Conservation (phyloP, 2,329 filamentous ascomycete genomes). For the Phialocephala sp. region DNA sequence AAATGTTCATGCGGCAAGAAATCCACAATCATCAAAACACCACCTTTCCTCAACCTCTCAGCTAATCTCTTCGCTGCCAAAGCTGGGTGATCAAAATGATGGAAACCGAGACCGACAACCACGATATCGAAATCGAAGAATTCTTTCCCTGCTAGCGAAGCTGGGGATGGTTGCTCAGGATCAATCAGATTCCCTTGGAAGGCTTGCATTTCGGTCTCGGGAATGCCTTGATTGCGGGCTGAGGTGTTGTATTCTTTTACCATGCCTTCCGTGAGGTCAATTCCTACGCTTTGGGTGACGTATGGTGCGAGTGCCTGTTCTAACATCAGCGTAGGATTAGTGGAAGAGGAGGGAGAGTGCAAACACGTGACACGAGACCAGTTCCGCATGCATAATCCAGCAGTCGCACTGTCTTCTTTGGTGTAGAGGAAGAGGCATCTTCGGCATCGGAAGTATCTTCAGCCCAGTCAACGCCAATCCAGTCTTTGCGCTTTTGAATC, state of each 20-base stretch:
- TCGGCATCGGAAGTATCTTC: slow-evolving; percentile 44
- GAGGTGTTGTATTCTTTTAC: slow-evolving; percentile 68
- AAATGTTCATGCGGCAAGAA: slow-evolving; percentile 59
- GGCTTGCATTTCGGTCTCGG: slow-evolving; percentile 58
- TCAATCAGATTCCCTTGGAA: slow-evolving; percentile 63
- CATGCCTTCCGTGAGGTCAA: slow-evolving; percentile 77
- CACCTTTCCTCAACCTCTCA: slow-evolving; percentile 67
- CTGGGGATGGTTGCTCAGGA: slow-evolving; percentile 53
- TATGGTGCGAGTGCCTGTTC: slow-evolving; percentile 63
- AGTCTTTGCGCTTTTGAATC: slow-evolving; percentile 59
- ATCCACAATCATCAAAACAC: slow-evolving; percentile 71
- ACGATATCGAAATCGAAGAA: slow-evolving; percentile 75
- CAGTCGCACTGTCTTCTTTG: slow-evolving; percentile 52
- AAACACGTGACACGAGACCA: slow-evolving; percentile 67
- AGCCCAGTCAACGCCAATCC: slow-evolving; percentile 66
- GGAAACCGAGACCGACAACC: slow-evolving; percentile 66
- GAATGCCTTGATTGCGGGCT: slow-evolving; percentile 60
- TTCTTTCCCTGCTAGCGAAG: slow-evolving; percentile 56
- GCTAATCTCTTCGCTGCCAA: slow-evolving; percentile 64
- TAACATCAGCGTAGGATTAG: neutral
- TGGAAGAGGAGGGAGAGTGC: slow-evolving; percentile 37
- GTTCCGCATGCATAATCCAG: slow-evolving; percentile 81
- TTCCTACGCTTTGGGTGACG: slow-evolving; percentile 66
- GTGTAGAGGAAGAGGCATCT: slow-evolving; percentile 20
- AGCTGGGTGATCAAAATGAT: slow-evolving; percentile 70